Conservation (phyloP, 495 filamentous ascomycete species). For the Trichoderma reesei region DNA sequence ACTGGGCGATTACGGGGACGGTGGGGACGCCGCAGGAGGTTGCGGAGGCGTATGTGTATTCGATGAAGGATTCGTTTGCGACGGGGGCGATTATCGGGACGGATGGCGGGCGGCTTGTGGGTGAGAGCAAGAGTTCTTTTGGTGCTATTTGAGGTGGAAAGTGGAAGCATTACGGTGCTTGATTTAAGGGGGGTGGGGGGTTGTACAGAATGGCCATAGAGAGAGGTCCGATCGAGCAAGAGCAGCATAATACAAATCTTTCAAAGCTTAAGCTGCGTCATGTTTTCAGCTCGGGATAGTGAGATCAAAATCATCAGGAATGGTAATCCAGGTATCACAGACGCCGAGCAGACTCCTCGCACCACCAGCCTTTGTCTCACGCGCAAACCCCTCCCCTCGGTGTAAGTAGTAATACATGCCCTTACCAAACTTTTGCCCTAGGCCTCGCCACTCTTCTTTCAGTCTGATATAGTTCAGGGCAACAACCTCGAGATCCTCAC, state of each 20-base stretch:
- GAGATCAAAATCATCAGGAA: neutral
- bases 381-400: constrained; percentile 1
- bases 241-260: neutral
- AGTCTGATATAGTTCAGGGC: neutral
- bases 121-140: neutral
- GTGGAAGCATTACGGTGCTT: neutral
- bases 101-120: constrained; percentile 11
- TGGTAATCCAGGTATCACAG: neutral
- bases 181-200: too few relatives aligned
- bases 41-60: constrained; percentile 55
- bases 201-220: too few relatives aligned
- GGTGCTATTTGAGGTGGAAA: neutral
- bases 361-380: neutral
- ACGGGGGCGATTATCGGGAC: constrained; percentile 17
- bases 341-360: neutral
- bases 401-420: constrained; percentile 3
- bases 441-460: neutral
- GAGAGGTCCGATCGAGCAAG: too few relatives aligned
- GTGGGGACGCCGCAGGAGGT: constrained; percentile 46
- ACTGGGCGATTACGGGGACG: constrained; percentile 30
- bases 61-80: constrained; percentile 43
- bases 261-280: neutral
- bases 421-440: neutral
- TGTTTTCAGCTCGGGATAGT: neutral
- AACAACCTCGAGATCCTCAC: neutral